Percentiles rank a stretch among this genome's conserved stretches.
Conservation (phyloP, 1,139 yeast genomes). For the Pichia sp. region DNA sequence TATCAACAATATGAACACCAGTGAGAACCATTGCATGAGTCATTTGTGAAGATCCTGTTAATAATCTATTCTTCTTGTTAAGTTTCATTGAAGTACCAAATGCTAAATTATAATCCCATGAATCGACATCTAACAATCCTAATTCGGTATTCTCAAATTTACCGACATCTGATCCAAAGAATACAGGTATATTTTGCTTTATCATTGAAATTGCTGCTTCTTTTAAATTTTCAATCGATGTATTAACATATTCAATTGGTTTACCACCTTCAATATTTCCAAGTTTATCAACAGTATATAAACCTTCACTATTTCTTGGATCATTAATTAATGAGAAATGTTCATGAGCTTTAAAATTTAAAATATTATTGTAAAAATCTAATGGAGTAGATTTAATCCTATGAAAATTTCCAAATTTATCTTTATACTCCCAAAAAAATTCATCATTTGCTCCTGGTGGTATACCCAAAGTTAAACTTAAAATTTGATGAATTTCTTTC, state of each 20-base stretch:
- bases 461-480: conserved; percentile 50
- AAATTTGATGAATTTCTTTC: conserved; percentile 45
- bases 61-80: conserved; percentile 47
- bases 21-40: conserved; percentile 66
- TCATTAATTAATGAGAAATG: conserved; percentile 56
- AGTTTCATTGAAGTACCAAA: conserved; percentile 45
- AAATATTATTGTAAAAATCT: conserved; percentile 42
- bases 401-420: conserved; percentile 47
- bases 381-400: conserved; percentile 42
- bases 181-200: conserved; percentile 55
- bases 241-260: conserved; percentile 56
- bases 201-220: conserved; percentile 50
- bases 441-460: conserved; percentile 53
- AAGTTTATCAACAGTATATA: conserved; percentile 56
- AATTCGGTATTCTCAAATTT: conserved; percentile 41
- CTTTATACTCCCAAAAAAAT: conserved; percentile 55
- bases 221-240: conserved; percentile 42
- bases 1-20: conserved; percentile 48
- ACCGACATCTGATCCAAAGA: conserved; percentile 66
- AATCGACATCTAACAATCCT: conserved; percentile 50
- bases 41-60: conserved; percentile 53
- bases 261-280: conserved; percentile 57
- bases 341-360: conserved; percentile 39
- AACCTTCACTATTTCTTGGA: conserved; percentile 49
- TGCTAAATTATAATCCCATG: conserved; percentile 50